phyloP scores from a whole-genome alignment of 148 eudicot species.

The Rhododendron molle region DNA sequence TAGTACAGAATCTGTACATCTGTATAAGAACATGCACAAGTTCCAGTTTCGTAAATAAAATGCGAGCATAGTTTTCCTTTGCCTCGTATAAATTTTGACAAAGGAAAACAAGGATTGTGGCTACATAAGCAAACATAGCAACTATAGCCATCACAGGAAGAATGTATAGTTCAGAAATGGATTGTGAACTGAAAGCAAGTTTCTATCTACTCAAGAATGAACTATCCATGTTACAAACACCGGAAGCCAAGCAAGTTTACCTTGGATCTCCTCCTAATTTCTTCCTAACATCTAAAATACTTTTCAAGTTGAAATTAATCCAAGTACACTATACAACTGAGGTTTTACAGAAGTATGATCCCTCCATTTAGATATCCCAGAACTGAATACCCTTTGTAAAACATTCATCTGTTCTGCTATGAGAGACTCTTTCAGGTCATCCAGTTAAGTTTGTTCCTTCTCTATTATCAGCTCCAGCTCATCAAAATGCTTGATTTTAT shows the following conservation, averaged over 20 bases:
- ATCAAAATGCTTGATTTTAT: slow-evolving; percentile 56
- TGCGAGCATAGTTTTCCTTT: neutral
- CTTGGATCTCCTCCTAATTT: neutral
- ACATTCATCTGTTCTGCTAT: slow-evolving; percentile 47
- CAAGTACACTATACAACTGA: slow-evolving; percentile 16
- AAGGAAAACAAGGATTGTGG: neutral
- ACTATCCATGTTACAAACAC: slow-evolving; percentile 12
- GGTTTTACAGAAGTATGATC: slow-evolving; percentile 22
- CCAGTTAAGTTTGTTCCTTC: slow-evolving; percentile 48
- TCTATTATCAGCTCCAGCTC: slow-evolving; percentile 68
- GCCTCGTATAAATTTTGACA: neutral
- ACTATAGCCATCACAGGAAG: neutral
- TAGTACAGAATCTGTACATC: neutral
- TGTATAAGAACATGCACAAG: neutral
- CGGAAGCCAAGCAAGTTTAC: neutral
- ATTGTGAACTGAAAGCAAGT: neutral
- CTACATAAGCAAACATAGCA: neutral
- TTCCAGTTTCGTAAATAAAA: neutral
- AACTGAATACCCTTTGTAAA: slow-evolving; percentile 33
- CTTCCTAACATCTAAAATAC: neutral
- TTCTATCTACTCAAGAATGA: neutral
- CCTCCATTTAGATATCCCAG: slow-evolving; percentile 54
- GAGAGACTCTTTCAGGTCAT: slow-evolving; percentile 61
- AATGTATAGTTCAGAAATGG: neutral
- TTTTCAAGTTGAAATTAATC: neutral